Base-by-base conservation (phyloP, 306 rosid genomes). In the Vachellia pachyceras region DNA sequence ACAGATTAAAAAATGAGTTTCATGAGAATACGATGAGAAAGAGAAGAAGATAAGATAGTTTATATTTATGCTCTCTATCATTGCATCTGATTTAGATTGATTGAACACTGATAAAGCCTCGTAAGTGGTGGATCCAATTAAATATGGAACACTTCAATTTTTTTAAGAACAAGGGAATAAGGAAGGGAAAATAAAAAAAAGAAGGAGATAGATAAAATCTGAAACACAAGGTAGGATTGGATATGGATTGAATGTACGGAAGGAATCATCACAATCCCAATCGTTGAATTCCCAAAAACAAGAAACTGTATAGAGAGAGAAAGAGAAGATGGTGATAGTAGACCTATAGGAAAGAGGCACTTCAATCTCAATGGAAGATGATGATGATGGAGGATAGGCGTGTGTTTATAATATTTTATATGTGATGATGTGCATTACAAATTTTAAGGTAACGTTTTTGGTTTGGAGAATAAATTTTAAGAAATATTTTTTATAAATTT, bases 211-310 rank as follows among this genome's bases (percentile, higher is more conserved):
- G 41, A 14, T 15, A 74, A 86, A 86, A 81, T 87, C 86, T 72
- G 75, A 77, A 77, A 75, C 69, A 70, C 75, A 57, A 29, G 14
- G 25, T 70, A 63, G 42, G 61, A 78, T 50, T 80, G 78, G 85
- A 86, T 64, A 77, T 80, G 81, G 75, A 71, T 82, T 72, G 79
- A 76, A 54, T 69, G 91, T 87, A 84, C 90, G 65, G 87, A 89
- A 72, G 78, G 77, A 81, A 89, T 40, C 67, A 79, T 87, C 54
- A 64, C 84, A 76, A 35, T 80, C 40, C 65, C 79, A 73, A 84
- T 73, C 35, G 61, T 82, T 81, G 83, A 86, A 81, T 83, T 29
- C 33, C 33, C 33, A 29, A 29, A 63, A 67, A 25, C 37, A 11
- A 36, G 0, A 23, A 77, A 47, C 23, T 13, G 14, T 18, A 0